Evolutionary conservation across 108 stramenopile species (phyloP).

Genomic region (Nannochloropsis salina): DNA sequence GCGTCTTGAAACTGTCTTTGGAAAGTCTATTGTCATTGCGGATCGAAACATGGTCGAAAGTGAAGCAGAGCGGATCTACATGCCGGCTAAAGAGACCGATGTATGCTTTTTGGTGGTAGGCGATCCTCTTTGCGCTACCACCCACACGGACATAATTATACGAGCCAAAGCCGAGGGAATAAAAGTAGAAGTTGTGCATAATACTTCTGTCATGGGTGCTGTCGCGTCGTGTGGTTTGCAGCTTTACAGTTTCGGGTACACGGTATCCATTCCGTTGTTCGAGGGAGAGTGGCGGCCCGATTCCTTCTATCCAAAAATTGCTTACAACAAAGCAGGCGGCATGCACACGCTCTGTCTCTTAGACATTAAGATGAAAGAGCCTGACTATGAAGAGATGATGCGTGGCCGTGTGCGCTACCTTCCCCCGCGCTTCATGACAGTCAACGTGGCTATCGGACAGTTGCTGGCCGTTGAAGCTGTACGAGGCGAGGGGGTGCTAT

Average conservation of each 20-base stretch:
- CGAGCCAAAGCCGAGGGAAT: constrained; percentile 54
- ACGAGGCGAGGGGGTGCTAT: constrained; percentile 56
- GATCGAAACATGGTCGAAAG: constrained; percentile 82
- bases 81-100: constrained; percentile 62
- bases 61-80: constrained; percentile 84
- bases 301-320: constrained; percentile 87
- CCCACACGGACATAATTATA: constrained; percentile 90
- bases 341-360: constrained; percentile 98
- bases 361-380: constrained; percentile 77
- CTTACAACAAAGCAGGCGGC: constrained; percentile 83
- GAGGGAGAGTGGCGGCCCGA: constrained; percentile 82
- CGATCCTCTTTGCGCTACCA: constrained; percentile 95
- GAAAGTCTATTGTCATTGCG: constrained; percentile 71
- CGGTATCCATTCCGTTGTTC: constrained; percentile 94
- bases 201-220: constrained; percentile 97
- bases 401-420: constrained; percentile 74
- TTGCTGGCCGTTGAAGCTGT: constrained; percentile 76
- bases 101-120: constrained; percentile 96
- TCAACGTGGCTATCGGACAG: constrained; percentile 78
- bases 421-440: constrained; percentile 97
- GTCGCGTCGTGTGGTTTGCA: constrained; percentile 92
- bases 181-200: constrained; percentile 88
- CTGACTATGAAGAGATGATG: constrained; percentile 90
- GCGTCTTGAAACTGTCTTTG: constrained; percentile 75
- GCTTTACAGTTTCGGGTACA: constrained; percentile 96